phyloP scores from a whole-genome alignment of 2,329 filamentous ascomycete species.

The Alternaria infectoria region DNA sequence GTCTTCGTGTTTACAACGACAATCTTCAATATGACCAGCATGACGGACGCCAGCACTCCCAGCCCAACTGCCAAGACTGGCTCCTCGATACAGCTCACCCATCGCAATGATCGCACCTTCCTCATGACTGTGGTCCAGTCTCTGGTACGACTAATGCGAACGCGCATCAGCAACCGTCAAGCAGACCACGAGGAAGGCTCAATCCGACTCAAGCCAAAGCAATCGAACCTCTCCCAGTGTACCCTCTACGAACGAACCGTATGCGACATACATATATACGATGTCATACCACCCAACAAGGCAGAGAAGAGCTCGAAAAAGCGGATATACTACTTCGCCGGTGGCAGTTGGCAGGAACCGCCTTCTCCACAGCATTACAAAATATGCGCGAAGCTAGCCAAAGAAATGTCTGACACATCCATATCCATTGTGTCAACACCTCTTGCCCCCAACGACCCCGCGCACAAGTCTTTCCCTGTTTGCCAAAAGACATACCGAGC shows the following conservation, averaged over 20 bases:
- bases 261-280: slow-evolving; percentile 56
- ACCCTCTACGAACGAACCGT: slow-evolving; percentile 50
- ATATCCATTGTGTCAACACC: slow-evolving; percentile 61
- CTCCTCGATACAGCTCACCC: slow-evolving; percentile 41
- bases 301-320: slow-evolving; percentile 23
- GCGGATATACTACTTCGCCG: slow-evolving; percentile 62
- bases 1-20: neutral
- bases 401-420: slow-evolving; percentile 48
- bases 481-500: slow-evolving; percentile 55
- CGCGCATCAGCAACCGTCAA: slow-evolving; percentile 39
- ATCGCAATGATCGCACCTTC: slow-evolving; percentile 48
- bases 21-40: neutral
- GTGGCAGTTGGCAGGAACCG: slow-evolving; percentile 63
- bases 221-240: slow-evolving; percentile 42
- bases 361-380: slow-evolving; percentile 61
- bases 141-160: slow-evolving; percentile 47
- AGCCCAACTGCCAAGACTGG: neutral
- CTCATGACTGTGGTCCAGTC: slow-evolving; percentile 49
- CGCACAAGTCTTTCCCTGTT: slow-evolving; percentile 55
- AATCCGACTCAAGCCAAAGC: slow-evolving; percentile 46
- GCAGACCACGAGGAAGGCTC: slow-evolving; percentile 50
- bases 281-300: slow-evolving; percentile 40
- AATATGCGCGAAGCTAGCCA: slow-evolving; percentile 55
- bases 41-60: neutral
- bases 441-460: slow-evolving; percentile 61